Evolutionary conservation across 345 rosid species (phyloP).

Genomic region (Tarenaya hassleriana): DNA sequence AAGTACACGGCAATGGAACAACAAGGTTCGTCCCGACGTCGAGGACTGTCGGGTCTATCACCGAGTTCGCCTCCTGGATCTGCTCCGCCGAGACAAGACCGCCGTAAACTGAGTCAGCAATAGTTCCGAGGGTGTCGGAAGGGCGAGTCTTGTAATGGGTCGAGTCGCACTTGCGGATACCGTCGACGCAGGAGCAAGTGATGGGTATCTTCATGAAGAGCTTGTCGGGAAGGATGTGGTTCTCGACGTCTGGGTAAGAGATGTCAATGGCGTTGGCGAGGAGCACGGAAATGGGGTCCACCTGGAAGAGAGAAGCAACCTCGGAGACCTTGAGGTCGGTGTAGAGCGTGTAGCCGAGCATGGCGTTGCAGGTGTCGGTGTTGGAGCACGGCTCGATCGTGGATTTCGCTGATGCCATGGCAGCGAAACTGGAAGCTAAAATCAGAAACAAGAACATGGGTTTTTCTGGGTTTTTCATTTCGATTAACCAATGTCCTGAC

Average conservation of each 20-base stretch:
- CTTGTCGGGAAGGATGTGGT: slow-evolving; percentile 76
- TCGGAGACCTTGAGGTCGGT: slow-evolving; percentile 87
- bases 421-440: slow-evolving; percentile 32
- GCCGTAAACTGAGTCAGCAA: slow-evolving; percentile 59
- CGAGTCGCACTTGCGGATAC: slow-evolving; percentile 70
- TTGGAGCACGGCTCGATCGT: slow-evolving; percentile 93
- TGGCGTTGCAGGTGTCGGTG: slow-evolving; percentile 66
- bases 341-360: slow-evolving; percentile 90
- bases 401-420: slow-evolving; percentile 49
- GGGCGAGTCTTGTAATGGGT: slow-evolving; percentile 82
- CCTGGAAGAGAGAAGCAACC: slow-evolving; percentile 86
- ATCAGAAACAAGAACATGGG: slow-evolving; percentile 23
- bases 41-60: slow-evolving; percentile 46
- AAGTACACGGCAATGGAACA: slow-evolving; percentile 88
- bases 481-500: slow-evolving; percentile 7
- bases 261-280: slow-evolving; percentile 80
- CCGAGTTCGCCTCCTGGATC: slow-evolving; percentile 75
- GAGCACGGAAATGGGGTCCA: slow-evolving; percentile 72
- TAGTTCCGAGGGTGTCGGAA: slow-evolving; percentile 57
- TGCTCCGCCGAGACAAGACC: slow-evolving; percentile 89
- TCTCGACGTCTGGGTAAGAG: slow-evolving; percentile 89
- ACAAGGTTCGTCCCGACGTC: slow-evolving; percentile 71
- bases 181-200: slow-evolving; percentile 82
- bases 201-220: slow-evolving; percentile 82
- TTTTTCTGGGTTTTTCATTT: slow-evolving; percentile 38